A percentile compares a stretch with the other conserved stretches of the same genome.
Evolutionary conservation across 2,329 filamentous ascomycete species (phyloP).

Genomic region (Camptophora hylomeconis): DNA sequence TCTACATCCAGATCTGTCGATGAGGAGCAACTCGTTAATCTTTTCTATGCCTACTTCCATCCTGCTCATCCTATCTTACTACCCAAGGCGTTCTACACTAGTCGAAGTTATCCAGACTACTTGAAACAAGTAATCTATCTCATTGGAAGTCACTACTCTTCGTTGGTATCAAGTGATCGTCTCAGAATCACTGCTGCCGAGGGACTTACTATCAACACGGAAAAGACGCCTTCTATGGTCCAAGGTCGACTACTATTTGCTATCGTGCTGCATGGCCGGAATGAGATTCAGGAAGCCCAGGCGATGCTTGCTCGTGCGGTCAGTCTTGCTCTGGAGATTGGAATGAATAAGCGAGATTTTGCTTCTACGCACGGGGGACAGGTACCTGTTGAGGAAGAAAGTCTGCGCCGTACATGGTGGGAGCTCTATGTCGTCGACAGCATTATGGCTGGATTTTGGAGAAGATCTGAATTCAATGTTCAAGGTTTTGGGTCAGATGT

Average conservation of each 20-base stretch:
- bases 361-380: conserved; percentile 37
- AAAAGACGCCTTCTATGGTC: too few relatives aligned
- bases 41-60: conserved; percentile 45
- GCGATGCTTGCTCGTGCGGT: conserved; percentile 49
- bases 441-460: too few relatives aligned
- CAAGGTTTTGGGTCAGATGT: too few relatives aligned
- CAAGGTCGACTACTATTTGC: conserved; percentile 26
- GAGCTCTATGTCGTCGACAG: conserved; percentile 69
- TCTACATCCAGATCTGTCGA: too few relatives aligned
- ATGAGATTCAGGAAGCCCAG: conserved; percentile 23
- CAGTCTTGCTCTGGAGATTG: conserved; percentile 59
- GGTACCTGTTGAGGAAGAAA: conserved; percentile 62
- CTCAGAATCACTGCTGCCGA: conserved; percentile 16
- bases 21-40: conserved; percentile 31
- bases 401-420: conserved; percentile 86
- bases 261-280: conserved; percentile 23
- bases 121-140: conserved; percentile 44
- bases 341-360: conserved; percentile 58
- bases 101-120: conserved; percentile 23
- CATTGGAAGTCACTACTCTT: conserved; percentile 34
- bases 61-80: conserved; percentile 44
- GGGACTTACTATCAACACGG: conserved; percentile 16
- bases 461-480: too few relatives aligned
- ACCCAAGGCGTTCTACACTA: conserved; percentile 31
- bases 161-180: neutral